Conservation (phyloP, 1,284 basidiomycete species). For the Ustilago shanxiensis region DNA sequence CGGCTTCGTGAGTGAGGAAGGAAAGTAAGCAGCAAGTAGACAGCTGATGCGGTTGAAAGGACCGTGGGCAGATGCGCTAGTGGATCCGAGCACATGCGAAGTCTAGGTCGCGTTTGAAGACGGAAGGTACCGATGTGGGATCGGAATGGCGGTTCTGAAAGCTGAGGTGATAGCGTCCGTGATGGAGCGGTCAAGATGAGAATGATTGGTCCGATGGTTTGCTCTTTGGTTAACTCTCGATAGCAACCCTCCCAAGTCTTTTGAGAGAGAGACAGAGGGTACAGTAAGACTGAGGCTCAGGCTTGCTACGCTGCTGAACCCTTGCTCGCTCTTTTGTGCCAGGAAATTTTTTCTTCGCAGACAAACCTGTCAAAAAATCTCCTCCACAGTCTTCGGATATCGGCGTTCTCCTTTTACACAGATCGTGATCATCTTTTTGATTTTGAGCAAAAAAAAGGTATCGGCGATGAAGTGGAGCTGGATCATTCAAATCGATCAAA, state of each 20-base stretch:
- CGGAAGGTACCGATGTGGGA: too few species aligned
- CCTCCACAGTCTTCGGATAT: constrained; percentile 36
- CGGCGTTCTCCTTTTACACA: not conserved
- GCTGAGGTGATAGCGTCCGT: not conserved
- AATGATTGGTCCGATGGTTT: not conserved
- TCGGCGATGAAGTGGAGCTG: constrained; percentile 15
- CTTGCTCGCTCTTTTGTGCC: constrained; percentile 16
- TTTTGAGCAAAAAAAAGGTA: not conserved
- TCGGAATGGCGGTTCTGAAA: too few species aligned
- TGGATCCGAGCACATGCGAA: too few species aligned
- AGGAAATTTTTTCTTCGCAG: constrained; percentile 29
- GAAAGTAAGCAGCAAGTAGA: too few species aligned
- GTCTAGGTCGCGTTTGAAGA: too few species aligned
- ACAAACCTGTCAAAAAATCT: constrained; percentile 7
- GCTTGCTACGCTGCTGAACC: constrained; percentile 25
- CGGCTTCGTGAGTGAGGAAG: too few species aligned
- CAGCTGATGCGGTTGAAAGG: too few species aligned
- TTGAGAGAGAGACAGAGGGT: too few species aligned
- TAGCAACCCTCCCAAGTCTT: not conserved
- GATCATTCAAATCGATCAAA: constrained; percentile 22
- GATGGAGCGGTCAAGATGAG: not conserved
- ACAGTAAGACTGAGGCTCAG: too few species aligned
- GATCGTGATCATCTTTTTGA: constrained; percentile 1
- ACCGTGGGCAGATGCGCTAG: too few species aligned
- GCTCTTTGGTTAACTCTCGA: not conserved